Evolutionary conservation across 225 moss, liverwort and hornwort species (phyloP).

Genomic region (Bryoerythrophyllum caledonicum): DNA sequence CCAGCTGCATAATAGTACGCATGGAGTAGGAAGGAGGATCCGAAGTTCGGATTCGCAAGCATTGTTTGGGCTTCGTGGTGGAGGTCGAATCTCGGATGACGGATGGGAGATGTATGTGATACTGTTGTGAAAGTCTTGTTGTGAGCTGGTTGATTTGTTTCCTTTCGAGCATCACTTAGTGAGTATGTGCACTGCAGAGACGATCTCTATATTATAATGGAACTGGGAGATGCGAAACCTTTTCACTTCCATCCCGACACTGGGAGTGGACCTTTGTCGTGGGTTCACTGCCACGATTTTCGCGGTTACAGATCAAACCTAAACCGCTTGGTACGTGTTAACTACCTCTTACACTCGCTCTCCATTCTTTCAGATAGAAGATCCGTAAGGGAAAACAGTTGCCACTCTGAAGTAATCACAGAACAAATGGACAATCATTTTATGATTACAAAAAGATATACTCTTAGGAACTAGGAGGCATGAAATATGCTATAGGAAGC

Average conservation of each 20-base stretch:
- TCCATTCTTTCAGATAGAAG: too few relatives aligned
- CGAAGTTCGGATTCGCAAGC: neutral
- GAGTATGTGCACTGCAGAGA: neutral
- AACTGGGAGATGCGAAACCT: slow-evolving; percentile 7
- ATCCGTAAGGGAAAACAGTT: too few relatives aligned
- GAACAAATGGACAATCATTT: too few relatives aligned
- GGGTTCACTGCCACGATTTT: slow-evolving; percentile 8
- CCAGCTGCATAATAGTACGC: neutral
- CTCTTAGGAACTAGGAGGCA: too few relatives aligned
- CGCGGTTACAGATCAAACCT: neutral
- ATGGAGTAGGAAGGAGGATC: slow-evolving; percentile 17
- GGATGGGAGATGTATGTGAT: too few relatives aligned
- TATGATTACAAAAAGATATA: too few relatives aligned
- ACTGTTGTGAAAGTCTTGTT: neutral
- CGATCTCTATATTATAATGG: slow-evolving; percentile 7
- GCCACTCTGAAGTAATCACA: too few relatives aligned
- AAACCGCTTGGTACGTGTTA: neutral
- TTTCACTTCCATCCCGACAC: slow-evolving; percentile 23
- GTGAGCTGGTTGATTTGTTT: neutral
- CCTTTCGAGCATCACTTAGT: neutral
- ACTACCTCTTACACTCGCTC: neutral
- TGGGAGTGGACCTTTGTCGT: neutral
- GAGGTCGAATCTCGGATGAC: neutral
- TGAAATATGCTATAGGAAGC: too few relatives aligned
- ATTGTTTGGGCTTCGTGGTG: slow-evolving; percentile 6